Conservation (phyloP, 2,329 filamentous ascomycete species). For the Stachybotrys elegans region DNA sequence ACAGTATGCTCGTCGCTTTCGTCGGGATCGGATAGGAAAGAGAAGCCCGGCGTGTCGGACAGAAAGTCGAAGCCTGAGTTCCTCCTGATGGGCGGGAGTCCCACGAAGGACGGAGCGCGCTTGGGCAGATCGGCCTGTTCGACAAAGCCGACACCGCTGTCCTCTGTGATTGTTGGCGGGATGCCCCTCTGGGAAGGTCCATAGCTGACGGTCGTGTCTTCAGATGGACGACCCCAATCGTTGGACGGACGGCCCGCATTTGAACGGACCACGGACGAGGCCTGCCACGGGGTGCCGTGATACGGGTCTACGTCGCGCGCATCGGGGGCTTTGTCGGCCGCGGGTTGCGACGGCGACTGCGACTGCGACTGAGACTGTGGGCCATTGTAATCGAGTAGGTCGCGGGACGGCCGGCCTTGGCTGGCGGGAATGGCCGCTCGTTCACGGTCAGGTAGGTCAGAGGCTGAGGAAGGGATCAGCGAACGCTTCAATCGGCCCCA, state of each 20-base stretch:
- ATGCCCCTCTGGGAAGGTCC: not conserved
- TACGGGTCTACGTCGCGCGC: not conserved
- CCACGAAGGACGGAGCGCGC: conserved; percentile 47
- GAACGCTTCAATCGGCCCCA: no score
- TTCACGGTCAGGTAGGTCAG: no score
- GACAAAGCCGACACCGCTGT: conserved; percentile 5
- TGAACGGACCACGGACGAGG: not conserved
- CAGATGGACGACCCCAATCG: no score
- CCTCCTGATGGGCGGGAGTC: conserved; percentile 53
- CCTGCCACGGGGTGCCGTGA: not conserved
- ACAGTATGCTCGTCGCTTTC: conserved; percentile 12
- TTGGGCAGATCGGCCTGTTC: conserved; percentile 23
- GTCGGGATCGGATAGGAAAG: conserved; percentile 28
- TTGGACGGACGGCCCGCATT: no score
- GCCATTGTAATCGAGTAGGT: no score
- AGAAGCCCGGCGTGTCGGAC: conserved; percentile 25
- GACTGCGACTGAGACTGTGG: not conserved
- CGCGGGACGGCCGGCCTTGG: not conserved
- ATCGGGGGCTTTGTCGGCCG: not conserved
- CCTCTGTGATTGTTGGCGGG: conserved; percentile 4
- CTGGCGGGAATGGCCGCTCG: not conserved
- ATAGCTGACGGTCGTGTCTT: no score
- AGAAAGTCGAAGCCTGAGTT: conserved; percentile 50
- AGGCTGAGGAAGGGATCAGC: no score
- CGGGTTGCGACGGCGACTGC: not conserved